Base-by-base conservation (phyloP, 23 red algal genomes). In the Cyanidiococcus yangmingshanensis region DNA sequence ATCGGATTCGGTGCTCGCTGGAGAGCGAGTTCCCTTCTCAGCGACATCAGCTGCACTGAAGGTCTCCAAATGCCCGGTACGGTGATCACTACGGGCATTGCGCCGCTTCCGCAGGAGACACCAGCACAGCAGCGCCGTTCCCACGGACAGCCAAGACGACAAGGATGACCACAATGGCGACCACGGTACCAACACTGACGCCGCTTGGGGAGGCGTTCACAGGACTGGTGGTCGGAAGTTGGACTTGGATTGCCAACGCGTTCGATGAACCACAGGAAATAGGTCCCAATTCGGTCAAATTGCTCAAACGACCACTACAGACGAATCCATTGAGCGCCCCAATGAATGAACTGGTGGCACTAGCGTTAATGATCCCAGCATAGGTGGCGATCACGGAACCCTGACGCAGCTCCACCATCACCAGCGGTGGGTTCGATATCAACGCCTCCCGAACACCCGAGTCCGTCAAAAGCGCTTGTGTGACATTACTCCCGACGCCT, bases 381-480 rank as follows among this genome's bases (percentile, higher is more conserved):
- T 71, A 71, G 7, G 21, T 35, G 63, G 63, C 63, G 63, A 25
- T 25, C 63, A 71, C 63, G 3, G 63, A 71, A 3, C 63, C 63
- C 7, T 12, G 3, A 35, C 63, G 63, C 63, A 71, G 63, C 3
- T 35, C 63, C 16, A 71, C 63, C 63, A 71, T 12, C 63, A 35
- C 63, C 63, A 71, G 63, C 32, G 63, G 63, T 29, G 63, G 63
- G n/a, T 71, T 7, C 63, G 63, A 71, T 29, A 71, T 12, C 7
- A 71, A 29, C 32, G 32, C n/a, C 32, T 71, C n/a, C 12, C 63
- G 63, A 7, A 35, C 32, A 35, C 32, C 32, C n/a, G 63, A 7
- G 12, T 35, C 27, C 7, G 3, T 2, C 63, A 71, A 71, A 7
- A 71, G 63, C 63, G 63, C 63, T 35, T 35, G 12, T 7, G 63